Percentiles rank a stretch among this genome's conserved stretches.
These are phyloP conservation scores for Aspergillus carbonarius DNA, from an alignment of 2,329 filamentous ascomycete species.

Conservation along the genomic window DNA sequence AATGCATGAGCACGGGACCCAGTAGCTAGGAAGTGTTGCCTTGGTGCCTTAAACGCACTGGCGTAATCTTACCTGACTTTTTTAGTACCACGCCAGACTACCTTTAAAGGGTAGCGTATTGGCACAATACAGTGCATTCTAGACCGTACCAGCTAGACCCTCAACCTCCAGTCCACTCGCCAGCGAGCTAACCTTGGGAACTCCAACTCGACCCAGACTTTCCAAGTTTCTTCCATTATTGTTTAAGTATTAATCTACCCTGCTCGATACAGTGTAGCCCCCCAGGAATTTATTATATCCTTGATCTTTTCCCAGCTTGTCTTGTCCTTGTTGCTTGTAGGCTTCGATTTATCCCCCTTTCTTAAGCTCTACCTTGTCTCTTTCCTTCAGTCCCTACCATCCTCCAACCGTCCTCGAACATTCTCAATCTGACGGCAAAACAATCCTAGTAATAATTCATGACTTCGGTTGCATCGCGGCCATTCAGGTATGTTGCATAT, in stretches of 20 bases:
- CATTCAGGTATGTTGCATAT: not conserved
- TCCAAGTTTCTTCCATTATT: not conserved
- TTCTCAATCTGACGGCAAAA: not conserved
- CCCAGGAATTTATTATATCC: not conserved
- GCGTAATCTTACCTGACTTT: not conserved
- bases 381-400: not conserved
- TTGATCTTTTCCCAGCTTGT: not conserved
- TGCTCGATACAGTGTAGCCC: not conserved
- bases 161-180: not conserved
- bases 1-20: conserved; percentile 19
- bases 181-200: not conserved
- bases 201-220: not conserved
- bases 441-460: not conserved
- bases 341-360: not conserved
- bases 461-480: not conserved
- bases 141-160: not conserved
- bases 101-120: no score
- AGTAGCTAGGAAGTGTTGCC: conserved; percentile 18
- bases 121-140: not conserved
- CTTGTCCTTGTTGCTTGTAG: not conserved
- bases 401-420: not conserved
- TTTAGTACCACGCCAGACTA: not conserved
- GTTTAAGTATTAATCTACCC: not conserved
- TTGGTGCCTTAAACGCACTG: conserved; percentile 15
- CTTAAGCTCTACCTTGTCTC: not conserved